Evolutionary conservation across 2,329 filamentous ascomycete genomes (phyloP), one percentile per base, ranked within the genome.

Genomic region (Claviceps sp.): DNA sequence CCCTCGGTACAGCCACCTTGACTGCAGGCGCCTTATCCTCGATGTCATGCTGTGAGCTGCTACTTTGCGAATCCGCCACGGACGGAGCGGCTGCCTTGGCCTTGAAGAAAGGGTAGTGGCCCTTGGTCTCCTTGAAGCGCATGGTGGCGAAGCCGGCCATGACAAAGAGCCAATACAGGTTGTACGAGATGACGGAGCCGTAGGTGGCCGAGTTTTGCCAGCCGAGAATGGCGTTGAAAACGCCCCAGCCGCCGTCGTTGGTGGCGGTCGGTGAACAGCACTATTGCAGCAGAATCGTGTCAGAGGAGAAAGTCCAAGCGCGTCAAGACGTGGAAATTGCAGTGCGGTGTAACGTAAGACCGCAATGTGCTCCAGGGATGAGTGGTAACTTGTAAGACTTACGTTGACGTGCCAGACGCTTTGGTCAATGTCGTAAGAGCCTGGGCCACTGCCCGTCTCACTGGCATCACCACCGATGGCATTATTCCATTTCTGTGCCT

Each of bases 121-220:
- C 75, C 55, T 71, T 73, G 38, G 57, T 59, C 69, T 93, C 87
- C 56, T 77, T 77, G 69, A 80, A 87, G 43, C 83, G 75, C 73
- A 91, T 75, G 37, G 70, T 58, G 14, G 80, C 55, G 63, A 91
- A 87, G 5, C 75, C 76, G 16, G 88, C 75, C 52, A 89, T 88
- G 57, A 93, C 78, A 8, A 72, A 73, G 49, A 93, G 68, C 89
- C 89, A 95, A 71, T 95, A 95, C 16, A 91, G 54, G 64, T 93
- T 94, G 71, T 95, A 95, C 1, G 85, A 82, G 56, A 95, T 81
- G 57, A 95, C 85, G 1, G 87, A 90, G 49, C 89, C 88, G 60
- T 91, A 89, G 1, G 89, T 94, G 5, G 87, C 89, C 13, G 85
- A 88, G 70, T 95, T 95, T 55, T 82, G 79, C 89, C 89, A 95